Base-by-base conservation (phyloP, 1,139 yeast species). In the Nakaseomyces glabratus region DNA sequence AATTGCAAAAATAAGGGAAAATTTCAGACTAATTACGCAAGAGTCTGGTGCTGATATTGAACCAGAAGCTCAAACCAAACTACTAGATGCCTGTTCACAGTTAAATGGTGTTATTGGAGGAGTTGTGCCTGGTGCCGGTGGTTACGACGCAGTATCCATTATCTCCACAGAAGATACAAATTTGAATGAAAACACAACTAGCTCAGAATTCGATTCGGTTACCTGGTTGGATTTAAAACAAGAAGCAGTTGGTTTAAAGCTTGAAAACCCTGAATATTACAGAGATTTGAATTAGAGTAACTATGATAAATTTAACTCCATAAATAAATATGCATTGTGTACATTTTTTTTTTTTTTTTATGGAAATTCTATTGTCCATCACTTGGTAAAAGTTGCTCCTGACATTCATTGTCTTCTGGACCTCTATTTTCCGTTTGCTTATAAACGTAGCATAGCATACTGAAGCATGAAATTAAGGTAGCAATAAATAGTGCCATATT, bases 61-160 rank as follows among this genome's bases (percentile, higher is more conserved):
- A 57, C 98, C 98, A 0, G 60, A 57, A 2, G 63, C 68, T 15
- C 98, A 93, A 60, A 82, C 95, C 0, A 39, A 46, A 4, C 62
- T 90, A 6, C 61, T 93, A n/a, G 76, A 90, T 49, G 58, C 62
- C 12, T 80, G 93, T 45, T 47, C 57, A 14, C 39, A 48, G 16
- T 45, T 82, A 13, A 64, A 65, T 0, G 98, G 98, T 9, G 93
- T 86, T 26, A 51, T 88, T 15, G 94, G 95, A 0, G 96, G 95
- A 8, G 93, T 90, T 20, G 95, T 90, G 3, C 98, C 98, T 0
- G 98, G 98, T 2, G 98, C 98, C 0, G 98, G 98, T 15, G 98
- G 98, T 0, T 82, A 75, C 54, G 98, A 90, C 62, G 98, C 98
- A 1, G 73, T 90, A 24, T 72, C 93, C 40, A 52, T 88, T 20